Evolutionary conservation across 1,139 yeast species (phyloP).

Genomic region (Geotrichum siamense): DNA sequence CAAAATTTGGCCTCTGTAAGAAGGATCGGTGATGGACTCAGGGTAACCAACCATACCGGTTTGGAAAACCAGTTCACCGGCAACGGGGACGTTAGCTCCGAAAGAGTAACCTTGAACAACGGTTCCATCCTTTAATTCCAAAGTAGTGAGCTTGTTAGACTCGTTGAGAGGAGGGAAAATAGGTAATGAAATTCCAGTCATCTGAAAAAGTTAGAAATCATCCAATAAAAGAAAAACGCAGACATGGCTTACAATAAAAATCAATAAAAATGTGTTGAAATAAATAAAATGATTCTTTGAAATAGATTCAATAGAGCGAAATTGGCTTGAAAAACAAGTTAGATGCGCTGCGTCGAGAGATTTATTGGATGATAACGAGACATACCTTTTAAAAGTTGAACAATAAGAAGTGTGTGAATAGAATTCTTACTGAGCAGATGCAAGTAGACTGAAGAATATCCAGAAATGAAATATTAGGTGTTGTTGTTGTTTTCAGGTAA

Average conservation of each 20-base stretch:
- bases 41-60: constrained; percentile 99
- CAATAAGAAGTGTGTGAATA: neutral
- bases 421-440: neutral
- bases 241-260: neutral
- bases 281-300: constrained; percentile 1
- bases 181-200: constrained; percentile 40
- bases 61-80: constrained; percentile 98
- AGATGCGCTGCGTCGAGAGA: neutral
- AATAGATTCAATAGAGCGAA: neutral
- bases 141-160: constrained; percentile 73
- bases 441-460: too few species aligned
- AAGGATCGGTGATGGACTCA: constrained; percentile 96
- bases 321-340: neutral
- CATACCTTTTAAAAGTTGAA: neutral
- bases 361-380: neutral
- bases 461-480: neutral
- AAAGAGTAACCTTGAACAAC: constrained; percentile 94
- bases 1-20: constrained; percentile 95
- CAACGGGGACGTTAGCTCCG: constrained; percentile 83
- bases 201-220: constrained; percentile 6
- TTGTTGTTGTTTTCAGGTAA: constrained; percentile 3
- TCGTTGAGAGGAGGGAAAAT: constrained; percentile 84
- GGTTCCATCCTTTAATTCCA: constrained; percentile 87
- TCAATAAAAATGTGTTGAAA: neutral
- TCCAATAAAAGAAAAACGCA: neutral